Conservation (phyloP, 805 yeast species). For the Millerago galiae region DNA sequence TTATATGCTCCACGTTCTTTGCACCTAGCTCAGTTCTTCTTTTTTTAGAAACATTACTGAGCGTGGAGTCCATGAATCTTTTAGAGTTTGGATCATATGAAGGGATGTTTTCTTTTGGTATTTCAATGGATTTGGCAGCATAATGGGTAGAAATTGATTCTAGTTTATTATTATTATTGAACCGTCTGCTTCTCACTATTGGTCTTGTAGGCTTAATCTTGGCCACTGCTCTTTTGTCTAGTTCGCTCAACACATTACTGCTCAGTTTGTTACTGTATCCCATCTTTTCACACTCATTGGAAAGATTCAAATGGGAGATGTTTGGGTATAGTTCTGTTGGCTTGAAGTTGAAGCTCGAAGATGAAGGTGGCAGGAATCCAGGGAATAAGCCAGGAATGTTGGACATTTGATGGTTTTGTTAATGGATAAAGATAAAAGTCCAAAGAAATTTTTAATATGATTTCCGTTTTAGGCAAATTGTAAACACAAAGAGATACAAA, state of each 20-base stretch:
- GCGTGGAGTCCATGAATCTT: constrained; percentile 12
- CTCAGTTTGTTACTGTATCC: constrained; percentile 30
- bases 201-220: neutral
- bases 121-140: constrained; percentile 18
- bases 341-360: constrained; percentile 9
- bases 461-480: constrained; percentile 6
- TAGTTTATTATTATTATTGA: constrained; percentile 19
- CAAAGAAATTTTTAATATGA: neutral
- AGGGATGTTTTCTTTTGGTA: constrained; percentile 20
- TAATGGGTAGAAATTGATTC: constrained; percentile 29
- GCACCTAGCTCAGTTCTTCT: constrained; percentile 17
- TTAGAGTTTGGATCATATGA: constrained; percentile 21
- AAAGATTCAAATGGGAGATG: constrained; percentile 14
- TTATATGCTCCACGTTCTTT: neutral
- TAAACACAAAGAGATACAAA: constrained; percentile 1
- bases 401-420: neutral
- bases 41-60: constrained; percentile 19
- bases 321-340: constrained; percentile 14
- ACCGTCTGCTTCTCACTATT: constrained; percentile 10
- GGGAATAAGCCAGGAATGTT: constrained; percentile 12
- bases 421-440: neutral
- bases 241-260: constrained; percentile 27
- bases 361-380: constrained; percentile 2
- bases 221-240: constrained; percentile 28
- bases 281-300: constrained; percentile 13